Percentiles rank a stretch among this genome's conserved stretches.
Evolutionary conservation across 192 early-diverging fungal species (phyloP).

Genomic region (Radiomyces spectabilis): DNA sequence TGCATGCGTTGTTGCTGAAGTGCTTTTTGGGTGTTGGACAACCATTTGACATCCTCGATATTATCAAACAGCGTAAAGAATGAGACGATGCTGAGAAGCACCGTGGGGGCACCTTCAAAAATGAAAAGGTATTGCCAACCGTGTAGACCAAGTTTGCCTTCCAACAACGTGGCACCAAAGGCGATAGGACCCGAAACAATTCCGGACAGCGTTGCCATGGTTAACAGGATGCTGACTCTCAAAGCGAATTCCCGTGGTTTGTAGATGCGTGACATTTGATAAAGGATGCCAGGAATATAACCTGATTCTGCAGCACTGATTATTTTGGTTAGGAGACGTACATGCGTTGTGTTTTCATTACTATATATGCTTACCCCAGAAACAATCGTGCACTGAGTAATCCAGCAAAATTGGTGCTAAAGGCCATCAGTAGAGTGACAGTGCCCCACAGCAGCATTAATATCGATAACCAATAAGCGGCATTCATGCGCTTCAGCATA

Average conservation of each 20-base stretch:
- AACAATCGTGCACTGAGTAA: constrained; percentile 28
- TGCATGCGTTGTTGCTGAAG: constrained; percentile 6
- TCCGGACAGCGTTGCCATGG: constrained; percentile 40
- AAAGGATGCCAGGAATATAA: constrained; percentile 62
- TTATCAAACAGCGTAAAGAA: constrained; percentile 34
- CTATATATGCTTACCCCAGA: constrained; percentile 26
- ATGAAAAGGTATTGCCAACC: constrained; percentile 76
- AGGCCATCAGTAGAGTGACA: constrained; percentile 55
- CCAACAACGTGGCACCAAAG: constrained; percentile 47
- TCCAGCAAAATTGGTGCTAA: constrained; percentile 45
- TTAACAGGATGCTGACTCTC: constrained; percentile 45
- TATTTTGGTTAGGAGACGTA: not conserved
- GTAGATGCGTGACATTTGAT: constrained; percentile 69
- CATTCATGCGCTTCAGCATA: constrained; percentile 54
- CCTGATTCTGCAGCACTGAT: constrained; percentile 58
- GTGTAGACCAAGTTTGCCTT: constrained; percentile 41
- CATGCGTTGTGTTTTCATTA: not conserved
- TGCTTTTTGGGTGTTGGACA: constrained; percentile 13
- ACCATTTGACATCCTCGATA: constrained; percentile 9
- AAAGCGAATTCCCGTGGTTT: constrained; percentile 54
- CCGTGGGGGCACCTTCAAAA: constrained; percentile 54
- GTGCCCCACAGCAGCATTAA: constrained; percentile 69
- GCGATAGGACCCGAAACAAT: constrained; percentile 49
- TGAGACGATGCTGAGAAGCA: constrained; percentile 45
- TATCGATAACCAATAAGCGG: constrained; percentile 50